Evolutionary conservation across 2,329 filamentous ascomycete genomes (phyloP).

Genomic region (Phaeosphaeriaceae sp.): DNA sequence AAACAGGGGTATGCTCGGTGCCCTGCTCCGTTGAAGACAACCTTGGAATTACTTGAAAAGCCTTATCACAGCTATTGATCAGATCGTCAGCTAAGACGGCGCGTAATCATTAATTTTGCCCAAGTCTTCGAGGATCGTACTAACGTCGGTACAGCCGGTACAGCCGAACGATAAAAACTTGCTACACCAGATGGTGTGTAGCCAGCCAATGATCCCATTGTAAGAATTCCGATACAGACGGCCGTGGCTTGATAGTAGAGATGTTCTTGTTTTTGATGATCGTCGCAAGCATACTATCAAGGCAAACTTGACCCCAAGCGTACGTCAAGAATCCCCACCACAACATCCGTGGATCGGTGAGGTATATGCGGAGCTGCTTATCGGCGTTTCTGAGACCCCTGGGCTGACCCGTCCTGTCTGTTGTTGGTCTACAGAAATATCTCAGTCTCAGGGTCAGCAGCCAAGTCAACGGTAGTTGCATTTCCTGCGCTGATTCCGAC

Average conservation of each 20-base stretch:
- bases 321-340: slow-evolving; percentile 67
- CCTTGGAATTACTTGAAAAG: no score
- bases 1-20: no score
- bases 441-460: slow-evolving; percentile 55
- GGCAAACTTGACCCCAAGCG: slow-evolving; percentile 62
- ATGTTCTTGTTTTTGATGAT: slow-evolving; percentile 65
- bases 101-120: no score
- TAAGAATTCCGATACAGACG: no score
- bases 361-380: slow-evolving; percentile 72
- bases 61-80: no score
- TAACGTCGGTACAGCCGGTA: no score
- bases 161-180: no score
- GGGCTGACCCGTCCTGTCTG: slow-evolving; percentile 66
- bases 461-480: slow-evolving; percentile 59
- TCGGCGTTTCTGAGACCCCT: slow-evolving; percentile 69
- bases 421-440: slow-evolving; percentile 69
- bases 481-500: slow-evolving; percentile 57
- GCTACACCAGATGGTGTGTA: no score
- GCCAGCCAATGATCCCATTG: slow-evolving; percentile 43
- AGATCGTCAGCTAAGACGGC: no score
- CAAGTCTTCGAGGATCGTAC: no score
- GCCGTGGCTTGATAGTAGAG: slow-evolving; percentile 66
- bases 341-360: slow-evolving; percentile 68
- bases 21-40: no score
- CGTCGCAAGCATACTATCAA: slow-evolving; percentile 52